A percentile compares a stretch with the other conserved stretches of the same genome.
These are phyloP conservation scores for Ustilago esculenta DNA, from an alignment of 1,284 basidiomycete species.

Conservation along the genomic window DNA sequence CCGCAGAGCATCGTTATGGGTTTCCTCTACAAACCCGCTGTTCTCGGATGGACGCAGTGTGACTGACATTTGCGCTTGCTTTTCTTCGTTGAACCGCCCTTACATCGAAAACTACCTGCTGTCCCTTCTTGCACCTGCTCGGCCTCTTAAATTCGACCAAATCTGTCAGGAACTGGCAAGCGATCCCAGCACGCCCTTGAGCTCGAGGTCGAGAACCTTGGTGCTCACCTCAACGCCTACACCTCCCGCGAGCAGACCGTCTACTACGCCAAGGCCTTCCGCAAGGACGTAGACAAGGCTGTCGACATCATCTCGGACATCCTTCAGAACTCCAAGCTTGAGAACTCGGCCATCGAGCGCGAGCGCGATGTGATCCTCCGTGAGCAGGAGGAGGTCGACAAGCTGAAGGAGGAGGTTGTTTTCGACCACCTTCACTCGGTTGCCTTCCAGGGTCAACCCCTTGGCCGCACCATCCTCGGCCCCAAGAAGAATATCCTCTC, in stretches of 20 bases:
- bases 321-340: constrained; percentile 95
- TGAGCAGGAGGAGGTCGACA: constrained; percentile 99
- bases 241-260: constrained; percentile 99
- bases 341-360: constrained; percentile 86
- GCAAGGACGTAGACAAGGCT: constrained; percentile 88
- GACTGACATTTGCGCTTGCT: constrained; percentile 4
- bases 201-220: constrained; percentile 97
- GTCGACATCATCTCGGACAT: constrained; percentile 99
- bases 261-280: constrained; percentile 99
- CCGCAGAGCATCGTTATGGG: constrained; percentile 1
- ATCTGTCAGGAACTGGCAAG: constrained; percentile 85
- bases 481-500: constrained; percentile 96
- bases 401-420: constrained; percentile 97
- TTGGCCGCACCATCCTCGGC: constrained; percentile 97
- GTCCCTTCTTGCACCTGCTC: neutral
- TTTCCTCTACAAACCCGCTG: too few relatives aligned
- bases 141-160: too few relatives aligned
- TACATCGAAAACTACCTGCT: neutral
- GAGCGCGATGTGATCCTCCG: constrained; percentile 96
- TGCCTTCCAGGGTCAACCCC: constrained; percentile 93
- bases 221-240: constrained; percentile 97
- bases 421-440: constrained; percentile 98
- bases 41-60: neutral
- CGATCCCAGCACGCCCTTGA: constrained; percentile 92
- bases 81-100: too few relatives aligned